A percentile compares a stretch with the other conserved stretches of the same genome.
These are phyloP conservation scores for Jimgerdemannia lactiflua DNA, from an alignment of 192 early-diverging fungal species.

Conservation along the genomic window DNA sequence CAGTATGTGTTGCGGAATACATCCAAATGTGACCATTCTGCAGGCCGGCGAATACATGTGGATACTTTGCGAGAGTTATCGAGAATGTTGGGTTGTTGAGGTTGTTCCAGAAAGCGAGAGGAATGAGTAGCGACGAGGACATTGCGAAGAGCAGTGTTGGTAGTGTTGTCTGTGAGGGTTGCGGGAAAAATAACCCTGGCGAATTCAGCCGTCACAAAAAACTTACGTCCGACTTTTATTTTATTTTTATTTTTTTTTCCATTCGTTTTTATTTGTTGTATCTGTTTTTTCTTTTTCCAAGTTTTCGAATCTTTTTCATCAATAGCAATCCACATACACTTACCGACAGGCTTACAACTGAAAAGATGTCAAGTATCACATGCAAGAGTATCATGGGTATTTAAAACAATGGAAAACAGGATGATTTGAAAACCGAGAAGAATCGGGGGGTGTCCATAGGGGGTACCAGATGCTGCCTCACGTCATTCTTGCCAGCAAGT, in stretches of 20 bases:
- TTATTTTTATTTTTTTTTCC: background rate
- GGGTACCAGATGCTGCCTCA: background rate
- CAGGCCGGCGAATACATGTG: slow-evolving; percentile 45
- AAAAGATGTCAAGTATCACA: background rate
- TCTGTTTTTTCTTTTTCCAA: background rate
- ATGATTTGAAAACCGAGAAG: background rate
- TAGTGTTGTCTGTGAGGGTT: background rate
- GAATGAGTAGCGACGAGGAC: background rate
- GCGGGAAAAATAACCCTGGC: no score
- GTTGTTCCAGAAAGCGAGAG: background rate
- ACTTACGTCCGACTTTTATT: background rate
- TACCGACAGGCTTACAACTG: background rate
- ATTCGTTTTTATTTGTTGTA: background rate
- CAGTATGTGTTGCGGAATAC: slow-evolving; percentile 13
- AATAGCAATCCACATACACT: background rate
- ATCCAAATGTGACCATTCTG: slow-evolving; percentile 57
- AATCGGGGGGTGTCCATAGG: background rate
- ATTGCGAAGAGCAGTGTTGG: background rate
- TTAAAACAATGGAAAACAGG: background rate
- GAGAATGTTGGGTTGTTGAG: background rate
- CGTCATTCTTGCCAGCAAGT: background rate
- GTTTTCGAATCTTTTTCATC: background rate
- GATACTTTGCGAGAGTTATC: background rate
- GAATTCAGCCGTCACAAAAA: no score
- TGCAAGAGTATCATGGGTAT: background rate